Base-by-base conservation (phyloP, 352 stramenopile species). In the Pythium phragmiticola region DNA sequence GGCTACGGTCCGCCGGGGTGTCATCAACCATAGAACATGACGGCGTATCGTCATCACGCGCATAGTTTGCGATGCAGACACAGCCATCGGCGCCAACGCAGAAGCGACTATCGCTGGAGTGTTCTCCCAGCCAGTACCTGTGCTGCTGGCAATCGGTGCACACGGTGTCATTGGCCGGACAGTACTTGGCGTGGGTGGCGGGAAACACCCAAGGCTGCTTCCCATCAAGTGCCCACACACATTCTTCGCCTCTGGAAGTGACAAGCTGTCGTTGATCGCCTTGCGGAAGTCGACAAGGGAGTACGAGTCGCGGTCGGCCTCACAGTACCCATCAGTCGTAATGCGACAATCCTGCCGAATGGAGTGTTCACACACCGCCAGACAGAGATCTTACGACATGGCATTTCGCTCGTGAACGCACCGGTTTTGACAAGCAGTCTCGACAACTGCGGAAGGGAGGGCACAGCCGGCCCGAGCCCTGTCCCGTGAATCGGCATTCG, bases 61-160 rank as follows among this genome's bases (percentile, higher is more conserved):
- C 28, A 19, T 54, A 69, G 30, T 57, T 59, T 30, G 48, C 14
- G 21, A 69, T 52, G 26, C 62, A 69, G 3, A 69, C 42, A 28
- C 62, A 64, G 7, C 54, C 54, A 43, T 36, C 13, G 9, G 34
- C 39, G 13, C 62, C 54, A 8, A 69, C 54, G 33, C 55, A 69
- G 30, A 61, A 69, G 19, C 54, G 62, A 54, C 54, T 69, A 41
- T 64, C 62, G 21, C 21, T 17, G 16, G 3, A 6, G 0, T 17
- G 2, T 9, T 26, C 13, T 11, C 21, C 13, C 3, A 60, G 7
- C 54, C 54, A 64, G 12, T 46, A 69, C n/a, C 19, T 30, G 1
- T 47, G 9, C 7, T 21, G 3, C 16, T 13, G 4, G 36, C 55
- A 69, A 7, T 33, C 3, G 4, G 9, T 19, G 43, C 62, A 69